phyloP scores from a whole-genome alignment of 306 rosid genomes.

The Castanea crenata region DNA sequence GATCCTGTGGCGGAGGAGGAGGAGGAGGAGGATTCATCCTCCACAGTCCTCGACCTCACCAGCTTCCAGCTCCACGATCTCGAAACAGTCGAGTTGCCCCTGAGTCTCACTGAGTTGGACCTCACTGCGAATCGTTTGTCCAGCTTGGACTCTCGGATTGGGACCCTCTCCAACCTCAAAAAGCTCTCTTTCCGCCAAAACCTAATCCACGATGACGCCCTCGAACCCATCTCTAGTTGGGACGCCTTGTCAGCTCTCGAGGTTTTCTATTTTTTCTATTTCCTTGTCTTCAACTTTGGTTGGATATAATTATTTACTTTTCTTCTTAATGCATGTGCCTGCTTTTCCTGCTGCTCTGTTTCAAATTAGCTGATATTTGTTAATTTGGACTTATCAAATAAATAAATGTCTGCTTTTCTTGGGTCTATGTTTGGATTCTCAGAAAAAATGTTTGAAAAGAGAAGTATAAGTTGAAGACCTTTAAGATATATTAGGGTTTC shows the following conservation, averaged over 20 bases:
- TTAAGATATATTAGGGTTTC: no score
- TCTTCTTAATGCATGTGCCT: neutral
- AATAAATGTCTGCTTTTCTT: no score
- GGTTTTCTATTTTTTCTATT: conserved; percentile 36
- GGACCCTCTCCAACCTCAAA: conserved; percentile 55
- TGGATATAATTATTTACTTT: neutral
- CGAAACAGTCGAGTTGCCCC: conserved; percentile 65
- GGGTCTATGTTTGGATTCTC: no score
- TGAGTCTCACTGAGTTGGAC: conserved; percentile 77
- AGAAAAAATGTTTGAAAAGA: no score
- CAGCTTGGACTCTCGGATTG: conserved; percentile 74
- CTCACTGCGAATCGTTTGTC: conserved; percentile 82
- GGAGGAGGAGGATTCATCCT: conserved; percentile 39
- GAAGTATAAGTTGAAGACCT: no score
- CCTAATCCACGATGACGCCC: conserved; percentile 64
- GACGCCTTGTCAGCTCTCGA: conserved; percentile 54
- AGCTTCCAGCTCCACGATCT: conserved; percentile 85
- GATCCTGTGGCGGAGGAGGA: conserved; percentile 30
- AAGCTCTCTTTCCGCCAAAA: conserved; percentile 90
- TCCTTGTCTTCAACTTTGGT: neutral
- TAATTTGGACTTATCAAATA: no score
- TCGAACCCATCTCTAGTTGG: conserved; percentile 68
- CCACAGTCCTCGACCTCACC: conserved; percentile 72
- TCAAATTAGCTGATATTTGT: no score
- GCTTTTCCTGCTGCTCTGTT: neutral